A percentile compares a stretch with the other conserved stretches of the same genome.
Conservation (phyloP, 2,329 filamentous ascomycete genomes). For the Aureobasidium namibiae region DNA sequence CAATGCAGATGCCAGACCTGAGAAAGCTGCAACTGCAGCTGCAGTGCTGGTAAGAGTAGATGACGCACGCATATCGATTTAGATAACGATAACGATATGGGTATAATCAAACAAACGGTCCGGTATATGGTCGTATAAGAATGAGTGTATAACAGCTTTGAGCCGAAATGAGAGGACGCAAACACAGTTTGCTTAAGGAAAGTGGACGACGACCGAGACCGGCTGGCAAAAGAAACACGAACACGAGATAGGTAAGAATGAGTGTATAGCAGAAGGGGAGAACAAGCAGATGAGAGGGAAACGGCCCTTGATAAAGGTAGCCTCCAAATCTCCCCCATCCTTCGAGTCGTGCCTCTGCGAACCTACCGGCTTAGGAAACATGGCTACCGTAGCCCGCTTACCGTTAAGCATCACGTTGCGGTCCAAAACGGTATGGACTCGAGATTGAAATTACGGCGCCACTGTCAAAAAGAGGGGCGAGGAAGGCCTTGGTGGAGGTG, state of each 20-base stretch:
- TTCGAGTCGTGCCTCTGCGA: constrained; percentile 1
- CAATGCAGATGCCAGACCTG: constrained; percentile 33
- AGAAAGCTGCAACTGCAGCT: constrained; percentile 26
- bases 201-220: constrained; percentile 8
- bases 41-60: constrained; percentile 24
- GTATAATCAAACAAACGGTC: constrained; percentile 5
- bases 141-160: constrained; percentile 28
- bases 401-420: constrained; percentile 1
- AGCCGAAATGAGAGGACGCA: constrained; percentile 49
- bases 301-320: constrained; percentile 11
- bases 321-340: constrained; percentile 9
- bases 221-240: constrained; percentile 3
- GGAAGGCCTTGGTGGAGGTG: constrained; percentile 1
- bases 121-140: constrained; percentile 19
- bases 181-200: constrained; percentile 25
- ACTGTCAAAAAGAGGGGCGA: constrained; percentile 11
- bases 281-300: constrained; percentile 10
- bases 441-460: constrained; percentile 10
- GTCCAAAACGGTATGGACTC: constrained; percentile 11
- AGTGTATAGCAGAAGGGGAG: neutral
- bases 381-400: neutral
- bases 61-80: constrained; percentile 31
- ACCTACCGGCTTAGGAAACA: neutral
- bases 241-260: neutral
- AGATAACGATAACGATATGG: constrained; percentile 13